These are phyloP conservation scores for Pseudohalonectria lignicola DNA, from an alignment of 2,329 filamentous ascomycete genomes.

Conservation along the genomic window DNA sequence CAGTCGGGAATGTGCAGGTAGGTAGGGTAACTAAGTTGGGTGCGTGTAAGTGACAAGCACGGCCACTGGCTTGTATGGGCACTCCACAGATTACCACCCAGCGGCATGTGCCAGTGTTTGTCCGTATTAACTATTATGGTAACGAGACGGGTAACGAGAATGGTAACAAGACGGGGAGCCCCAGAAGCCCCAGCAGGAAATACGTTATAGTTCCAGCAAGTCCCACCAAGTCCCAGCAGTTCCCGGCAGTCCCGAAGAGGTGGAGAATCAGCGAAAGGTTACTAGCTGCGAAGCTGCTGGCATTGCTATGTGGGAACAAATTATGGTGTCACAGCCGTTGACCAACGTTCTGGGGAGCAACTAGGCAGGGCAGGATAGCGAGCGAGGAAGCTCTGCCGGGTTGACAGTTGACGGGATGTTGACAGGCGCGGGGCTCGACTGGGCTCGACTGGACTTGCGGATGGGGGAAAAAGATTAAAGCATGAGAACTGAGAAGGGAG, in stretches of 20 bases:
- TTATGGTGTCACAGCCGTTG: conserved; percentile 1
- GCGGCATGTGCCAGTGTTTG: conserved; percentile 1
- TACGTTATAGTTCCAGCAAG: too few relatives aligned
- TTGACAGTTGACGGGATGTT: not conserved
- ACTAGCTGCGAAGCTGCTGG: too few relatives aligned
- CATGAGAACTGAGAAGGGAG: not conserved
- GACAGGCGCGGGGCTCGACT: not conserved
- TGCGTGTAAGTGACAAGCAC: conserved; percentile 4
- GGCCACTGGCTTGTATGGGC: not conserved
- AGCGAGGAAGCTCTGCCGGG: not conserved
- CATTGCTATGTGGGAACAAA: too few relatives aligned
- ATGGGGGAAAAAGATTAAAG: not conserved
- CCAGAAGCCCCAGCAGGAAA: too few relatives aligned
- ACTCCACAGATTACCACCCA: not conserved
- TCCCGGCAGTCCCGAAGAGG: too few relatives aligned
- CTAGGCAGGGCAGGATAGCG: not conserved
- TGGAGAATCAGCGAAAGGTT: too few relatives aligned
- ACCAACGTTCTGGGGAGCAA: not conserved
- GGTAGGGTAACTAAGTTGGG: too few relatives aligned
- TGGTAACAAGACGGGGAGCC: too few relatives aligned
- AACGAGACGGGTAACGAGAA: not conserved
- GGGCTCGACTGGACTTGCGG: not conserved
- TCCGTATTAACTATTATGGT: conserved; percentile 3
- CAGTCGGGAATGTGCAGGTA: not conserved
- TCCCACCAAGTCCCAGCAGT: too few relatives aligned